phyloP scores from a whole-genome alignment of 345 rosid species.

The Eucalyptus erythrocorys region DNA sequence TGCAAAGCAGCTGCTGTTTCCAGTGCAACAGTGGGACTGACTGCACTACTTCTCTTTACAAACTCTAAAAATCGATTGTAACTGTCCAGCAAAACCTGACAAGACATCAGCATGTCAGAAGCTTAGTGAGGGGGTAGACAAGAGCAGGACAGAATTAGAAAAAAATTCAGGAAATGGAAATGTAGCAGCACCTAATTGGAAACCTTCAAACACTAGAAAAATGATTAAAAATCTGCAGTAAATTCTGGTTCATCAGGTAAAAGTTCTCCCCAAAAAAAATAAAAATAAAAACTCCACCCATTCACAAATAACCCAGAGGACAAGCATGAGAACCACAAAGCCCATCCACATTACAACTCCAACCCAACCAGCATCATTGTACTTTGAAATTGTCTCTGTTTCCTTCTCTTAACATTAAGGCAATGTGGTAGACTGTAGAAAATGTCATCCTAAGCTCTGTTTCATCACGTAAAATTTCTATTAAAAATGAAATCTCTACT shows the following conservation, averaged over 20 bases:
- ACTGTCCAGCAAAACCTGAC: conserved; percentile 84
- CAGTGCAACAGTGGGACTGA: conserved; percentile 86
- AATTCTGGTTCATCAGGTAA: neutral
- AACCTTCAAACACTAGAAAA: neutral
- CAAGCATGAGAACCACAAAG: neutral
- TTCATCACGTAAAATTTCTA: neutral
- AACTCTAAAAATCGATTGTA: conserved; percentile 81
- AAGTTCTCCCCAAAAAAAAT: neutral
- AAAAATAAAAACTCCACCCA: neutral
- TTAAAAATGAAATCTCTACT: neutral
- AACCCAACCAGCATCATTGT: neutral
- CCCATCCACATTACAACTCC: neutral
- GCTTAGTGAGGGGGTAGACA: neutral
- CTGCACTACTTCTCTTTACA: conserved; percentile 89
- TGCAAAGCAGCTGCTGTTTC: conserved; percentile 98
- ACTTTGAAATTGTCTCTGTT: neutral
- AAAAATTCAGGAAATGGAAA: neutral
- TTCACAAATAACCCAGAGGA: neutral
- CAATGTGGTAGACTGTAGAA: neutral
- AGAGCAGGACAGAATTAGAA: neutral
- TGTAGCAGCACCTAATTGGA: neutral
- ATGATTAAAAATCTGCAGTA: neutral
- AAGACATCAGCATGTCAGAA: neutral
- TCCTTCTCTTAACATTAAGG: neutral
- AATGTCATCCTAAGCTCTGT: neutral